phyloP scores from a whole-genome alignment of 331 rosid genomes.

The Acacia pycnantha region DNA sequence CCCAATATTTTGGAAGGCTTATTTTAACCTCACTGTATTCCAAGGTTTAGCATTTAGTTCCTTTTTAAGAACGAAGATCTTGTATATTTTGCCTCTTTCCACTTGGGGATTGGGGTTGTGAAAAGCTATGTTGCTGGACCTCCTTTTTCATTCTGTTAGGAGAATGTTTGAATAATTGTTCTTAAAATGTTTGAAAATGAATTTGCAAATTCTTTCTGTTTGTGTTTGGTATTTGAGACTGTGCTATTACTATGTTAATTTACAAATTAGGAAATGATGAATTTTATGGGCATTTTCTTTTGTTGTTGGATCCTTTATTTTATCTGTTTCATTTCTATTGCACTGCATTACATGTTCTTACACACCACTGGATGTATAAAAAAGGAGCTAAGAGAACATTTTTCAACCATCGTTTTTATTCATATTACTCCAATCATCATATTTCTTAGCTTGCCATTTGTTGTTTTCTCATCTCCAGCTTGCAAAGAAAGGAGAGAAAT shows the following conservation, averaged over 20 bases:
- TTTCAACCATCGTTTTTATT: not conserved
- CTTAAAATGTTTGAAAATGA: not conserved
- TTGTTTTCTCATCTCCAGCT: conserved; percentile 51
- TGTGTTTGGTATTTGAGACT: not conserved
- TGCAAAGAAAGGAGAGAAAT: conserved; percentile 83
- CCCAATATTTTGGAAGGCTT: not conserved
- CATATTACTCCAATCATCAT: not conserved
- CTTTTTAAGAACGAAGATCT: not conserved
- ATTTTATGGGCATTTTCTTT: not conserved
- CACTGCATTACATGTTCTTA: not conserved
- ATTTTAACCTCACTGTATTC: not conserved
- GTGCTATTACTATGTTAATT: not conserved
- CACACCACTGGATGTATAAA: not conserved
- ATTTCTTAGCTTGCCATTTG: conserved; percentile 17
- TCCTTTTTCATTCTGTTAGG: not conserved
- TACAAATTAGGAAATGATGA: not conserved
- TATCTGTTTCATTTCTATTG: not conserved
- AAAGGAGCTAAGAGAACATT: not conserved
- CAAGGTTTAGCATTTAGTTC: not conserved
- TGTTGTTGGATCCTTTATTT: not conserved
- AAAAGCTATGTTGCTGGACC: not conserved
- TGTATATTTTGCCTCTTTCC: not conserved
- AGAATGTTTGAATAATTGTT: not conserved
- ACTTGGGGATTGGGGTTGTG: not conserved
- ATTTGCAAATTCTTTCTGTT: not conserved